Conservation (phyloP, 139 green algal genomes). For the Micractinium sp. region DNA sequence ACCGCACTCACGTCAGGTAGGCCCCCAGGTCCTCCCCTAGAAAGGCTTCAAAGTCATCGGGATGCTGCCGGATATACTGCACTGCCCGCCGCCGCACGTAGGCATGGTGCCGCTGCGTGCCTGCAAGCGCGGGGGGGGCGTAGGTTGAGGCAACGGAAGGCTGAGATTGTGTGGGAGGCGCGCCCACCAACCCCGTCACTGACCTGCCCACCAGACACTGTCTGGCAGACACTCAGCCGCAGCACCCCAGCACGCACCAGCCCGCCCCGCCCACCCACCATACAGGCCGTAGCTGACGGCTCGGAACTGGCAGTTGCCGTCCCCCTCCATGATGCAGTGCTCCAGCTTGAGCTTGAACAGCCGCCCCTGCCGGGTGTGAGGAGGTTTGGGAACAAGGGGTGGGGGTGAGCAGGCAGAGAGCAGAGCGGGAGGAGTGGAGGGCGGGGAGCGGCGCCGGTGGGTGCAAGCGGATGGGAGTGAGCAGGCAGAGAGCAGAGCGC, state of each 20-base stretch:
- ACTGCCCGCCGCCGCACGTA: constrained; percentile 55
- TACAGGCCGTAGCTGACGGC: constrained; percentile 66
- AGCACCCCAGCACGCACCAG: not conserved
- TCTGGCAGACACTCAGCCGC: not conserved
- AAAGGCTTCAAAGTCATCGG: constrained; percentile 58
- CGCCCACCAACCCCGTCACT: not conserved
- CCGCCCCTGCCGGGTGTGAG: constrained; percentile 46
- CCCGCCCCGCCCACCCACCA: constrained; percentile 15
- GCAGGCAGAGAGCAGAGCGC: not conserved
- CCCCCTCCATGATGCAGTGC: constrained; percentile 60
- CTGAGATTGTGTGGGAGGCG: not conserved
- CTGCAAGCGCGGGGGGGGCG: not conserved
- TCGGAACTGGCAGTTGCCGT: constrained; percentile 67
- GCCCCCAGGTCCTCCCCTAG: constrained; percentile 45
- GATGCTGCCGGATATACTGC: constrained; percentile 53
- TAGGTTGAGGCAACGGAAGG: not conserved
- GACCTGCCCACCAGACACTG: not conserved
- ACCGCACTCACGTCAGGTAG: constrained; percentile 34
- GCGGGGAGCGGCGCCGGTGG: no score
- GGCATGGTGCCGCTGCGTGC: constrained; percentile 57
- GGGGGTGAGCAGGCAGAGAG: not conserved
- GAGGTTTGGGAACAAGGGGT: not conserved
- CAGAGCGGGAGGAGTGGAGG: not conserved
- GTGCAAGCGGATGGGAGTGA: not conserved
- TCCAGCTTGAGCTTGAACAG: constrained; percentile 68